phyloP scores from a whole-genome alignment of 2,329 filamentous ascomycete genomes.

The Ophiostoma himal-ulmi region DNA sequence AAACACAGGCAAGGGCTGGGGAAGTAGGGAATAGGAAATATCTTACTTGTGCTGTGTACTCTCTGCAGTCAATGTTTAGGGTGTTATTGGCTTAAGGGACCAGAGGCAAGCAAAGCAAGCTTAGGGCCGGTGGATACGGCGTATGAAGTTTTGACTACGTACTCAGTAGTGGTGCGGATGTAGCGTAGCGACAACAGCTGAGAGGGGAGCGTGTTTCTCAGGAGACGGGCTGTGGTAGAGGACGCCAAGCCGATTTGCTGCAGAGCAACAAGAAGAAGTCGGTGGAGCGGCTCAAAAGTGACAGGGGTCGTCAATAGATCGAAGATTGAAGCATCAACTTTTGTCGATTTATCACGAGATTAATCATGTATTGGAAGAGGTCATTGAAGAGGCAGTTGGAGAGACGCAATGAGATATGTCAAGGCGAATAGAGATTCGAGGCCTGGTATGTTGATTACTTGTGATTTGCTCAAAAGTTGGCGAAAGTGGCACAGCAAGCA shows the following conservation, averaged over 20 bases:
- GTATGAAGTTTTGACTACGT: neutral
- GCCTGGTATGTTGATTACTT: too few species aligned
- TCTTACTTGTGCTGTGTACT: neutral
- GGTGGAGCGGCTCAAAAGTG: slow-evolving; percentile 9
- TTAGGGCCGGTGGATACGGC: slow-evolving; percentile 16
- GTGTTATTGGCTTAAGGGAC: neutral
- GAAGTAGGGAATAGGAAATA: slow-evolving; percentile 1
- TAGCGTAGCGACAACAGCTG: neutral
- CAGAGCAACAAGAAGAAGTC: slow-evolving; percentile 16
- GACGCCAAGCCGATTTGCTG: slow-evolving; percentile 21
- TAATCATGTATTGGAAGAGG: neutral
- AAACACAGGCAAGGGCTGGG: slow-evolving; percentile 4
- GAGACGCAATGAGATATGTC: too few species aligned
- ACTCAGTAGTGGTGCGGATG: slow-evolving; percentile 5
- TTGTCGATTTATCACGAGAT: neutral
- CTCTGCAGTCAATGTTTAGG: slow-evolving; percentile 13
- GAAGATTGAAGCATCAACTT: neutral
- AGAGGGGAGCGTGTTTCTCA: slow-evolving; percentile 18
- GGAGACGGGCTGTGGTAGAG: slow-evolving; percentile 13
- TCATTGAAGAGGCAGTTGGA: too few species aligned
- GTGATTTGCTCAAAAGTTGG: too few species aligned
- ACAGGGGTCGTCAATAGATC: neutral
- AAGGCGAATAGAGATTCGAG: neutral
- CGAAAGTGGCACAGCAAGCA: too few species aligned
- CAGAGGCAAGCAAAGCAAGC: neutral